These are phyloP conservation scores for Vigna trinervia DNA, from an alignment of 306 rosid genomes.

Conservation along the genomic window DNA sequence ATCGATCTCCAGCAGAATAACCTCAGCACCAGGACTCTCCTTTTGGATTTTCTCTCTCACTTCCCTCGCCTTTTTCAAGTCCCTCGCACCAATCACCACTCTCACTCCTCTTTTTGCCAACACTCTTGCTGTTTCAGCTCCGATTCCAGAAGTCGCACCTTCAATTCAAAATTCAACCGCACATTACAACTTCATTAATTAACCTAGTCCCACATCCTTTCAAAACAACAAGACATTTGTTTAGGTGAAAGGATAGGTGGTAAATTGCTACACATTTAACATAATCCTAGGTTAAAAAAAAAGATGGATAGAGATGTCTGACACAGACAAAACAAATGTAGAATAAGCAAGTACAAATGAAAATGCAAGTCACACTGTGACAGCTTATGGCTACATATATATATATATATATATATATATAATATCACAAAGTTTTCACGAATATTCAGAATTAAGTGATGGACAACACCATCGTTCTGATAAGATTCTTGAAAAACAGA, in stretches of 20 bases:
- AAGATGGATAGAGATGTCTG: not conserved
- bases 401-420: no score
- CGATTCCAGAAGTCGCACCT: conserved; percentile 93
- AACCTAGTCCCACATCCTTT: not conserved
- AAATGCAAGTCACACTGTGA: not conserved
- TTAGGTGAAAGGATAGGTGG: not conserved
- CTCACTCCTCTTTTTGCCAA: conserved; percentile 93
- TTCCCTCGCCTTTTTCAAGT: conserved; percentile 67
- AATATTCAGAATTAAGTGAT: not conserved
- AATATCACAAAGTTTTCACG: not conserved
- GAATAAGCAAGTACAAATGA: not conserved
- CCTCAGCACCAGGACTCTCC: conserved; percentile 79
- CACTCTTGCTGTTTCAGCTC: conserved; percentile 94
- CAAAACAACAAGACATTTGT: not conserved
- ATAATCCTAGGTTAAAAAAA: not conserved
- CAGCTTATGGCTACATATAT: not conserved
- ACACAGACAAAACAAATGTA: not conserved
- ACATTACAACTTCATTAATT: not conserved
- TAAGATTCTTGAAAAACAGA: conserved; percentile 15
- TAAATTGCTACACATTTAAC: not conserved
- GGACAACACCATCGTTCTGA: not conserved
- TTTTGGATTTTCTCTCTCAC: conserved; percentile 65
- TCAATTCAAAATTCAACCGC: conserved; percentile 34
- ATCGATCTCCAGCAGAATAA: conserved; percentile 79
- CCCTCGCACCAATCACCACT: conserved; percentile 86